Conservation (phyloP, 306 rosid species). For the Pachyrhizus erosus region DNA sequence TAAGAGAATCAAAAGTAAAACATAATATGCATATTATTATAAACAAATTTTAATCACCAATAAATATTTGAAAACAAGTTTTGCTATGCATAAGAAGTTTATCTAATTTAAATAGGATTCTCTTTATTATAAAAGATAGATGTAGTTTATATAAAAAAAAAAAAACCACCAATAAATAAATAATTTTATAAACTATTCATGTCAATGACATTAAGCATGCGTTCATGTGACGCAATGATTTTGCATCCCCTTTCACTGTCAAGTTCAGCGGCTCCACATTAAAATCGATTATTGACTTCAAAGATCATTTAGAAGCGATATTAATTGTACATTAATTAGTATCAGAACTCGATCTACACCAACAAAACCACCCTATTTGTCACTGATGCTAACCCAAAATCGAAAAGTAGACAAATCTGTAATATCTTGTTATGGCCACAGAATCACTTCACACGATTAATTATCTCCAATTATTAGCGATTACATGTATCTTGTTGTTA, state of each 20-base stretch:
- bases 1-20: no score
- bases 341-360: not conserved
- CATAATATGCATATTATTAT: no score
- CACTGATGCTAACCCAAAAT: not conserved
- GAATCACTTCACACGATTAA: not conserved
- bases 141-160: no score
- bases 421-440: not conserved
- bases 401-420: not conserved
- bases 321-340: not conserved
- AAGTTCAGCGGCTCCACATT: not conserved
- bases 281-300: not conserved
- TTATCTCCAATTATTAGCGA: no score
- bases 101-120: no score
- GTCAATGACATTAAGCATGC: constrained; percentile 12
- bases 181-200: no score
- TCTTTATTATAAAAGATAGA: no score
- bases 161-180: no score
- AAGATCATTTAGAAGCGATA: not conserved
- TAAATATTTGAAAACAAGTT: no score
- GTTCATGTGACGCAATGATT: constrained; percentile 19
- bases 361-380: not conserved
- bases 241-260: not conserved
- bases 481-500: no score
- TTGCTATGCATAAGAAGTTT: no score
- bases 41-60: no score